phyloP scores from a whole-genome alignment of 169 alveolate species.

The Neospora caninum region DNA sequence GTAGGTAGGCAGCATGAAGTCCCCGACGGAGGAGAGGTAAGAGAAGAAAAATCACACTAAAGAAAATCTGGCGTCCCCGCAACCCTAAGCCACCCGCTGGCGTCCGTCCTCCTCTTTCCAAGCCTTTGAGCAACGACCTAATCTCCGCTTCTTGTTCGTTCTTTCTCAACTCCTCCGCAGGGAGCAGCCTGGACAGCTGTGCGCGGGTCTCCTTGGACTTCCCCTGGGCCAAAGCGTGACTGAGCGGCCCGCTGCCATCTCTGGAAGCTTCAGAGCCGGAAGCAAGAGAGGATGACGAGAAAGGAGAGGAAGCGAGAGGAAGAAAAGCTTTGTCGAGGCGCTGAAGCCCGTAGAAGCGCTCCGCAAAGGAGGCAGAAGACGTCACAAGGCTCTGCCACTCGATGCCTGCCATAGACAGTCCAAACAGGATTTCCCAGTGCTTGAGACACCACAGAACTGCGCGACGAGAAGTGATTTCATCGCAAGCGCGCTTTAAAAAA shows the following conservation, averaged over 20 bases:
- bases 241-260: constrained; percentile 22
- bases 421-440: constrained; percentile 48
- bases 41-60: neutral
- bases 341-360: constrained; percentile 47
- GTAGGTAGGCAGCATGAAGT: constrained; percentile 25
- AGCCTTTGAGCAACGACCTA: neutral
- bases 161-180: constrained; percentile 27
- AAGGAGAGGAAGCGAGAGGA: constrained; percentile 7
- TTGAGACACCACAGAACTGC: neutral
- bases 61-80: neutral
- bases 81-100: neutral
- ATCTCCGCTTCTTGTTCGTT: neutral
- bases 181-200: no score
- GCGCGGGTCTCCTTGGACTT: no score
- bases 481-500: no score
- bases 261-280: neutral
- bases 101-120: neutral
- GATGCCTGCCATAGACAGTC: constrained; percentile 39
- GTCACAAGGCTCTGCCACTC: constrained; percentile 49
- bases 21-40: constrained; percentile 6
- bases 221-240: neutral
- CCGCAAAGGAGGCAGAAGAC: constrained; percentile 54
- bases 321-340: constrained; percentile 25
- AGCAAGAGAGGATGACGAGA: neutral
- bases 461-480: neutral